Evolutionary conservation across 129 eudicot species (phyloP), one percentile per base, ranked within the genome.

Genomic region (Tanacetum coccineum): DNA sequence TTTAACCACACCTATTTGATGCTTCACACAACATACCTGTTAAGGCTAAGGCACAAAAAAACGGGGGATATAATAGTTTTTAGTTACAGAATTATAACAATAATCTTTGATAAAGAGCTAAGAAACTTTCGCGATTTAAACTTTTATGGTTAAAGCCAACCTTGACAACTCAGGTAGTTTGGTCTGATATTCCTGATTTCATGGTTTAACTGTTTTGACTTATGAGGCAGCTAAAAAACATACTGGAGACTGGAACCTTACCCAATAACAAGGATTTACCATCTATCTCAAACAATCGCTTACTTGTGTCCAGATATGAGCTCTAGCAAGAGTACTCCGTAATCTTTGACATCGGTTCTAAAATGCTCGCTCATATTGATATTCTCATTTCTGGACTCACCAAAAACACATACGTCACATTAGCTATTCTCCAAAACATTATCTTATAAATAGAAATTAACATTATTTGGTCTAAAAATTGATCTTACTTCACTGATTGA

Each of bases 241-340:
- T 7, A 36, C 42, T 15, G 10, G 26, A 70, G 20, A 58, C 26
- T 39, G 11, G 30, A 70, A 11, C 11, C 64, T 73, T 78, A 82
- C 87, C 87, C 87, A 82, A 5, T 78, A 55, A 49, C 70, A 6
- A 78, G 54, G 71, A 66, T 59, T 48, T 72, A 36, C 73, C 75
- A 11, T 75, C 75, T 40, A 70, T 71, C 39, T 71, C 68, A 71
- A 67, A 71, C 54, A 52, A 25, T 28, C 56, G 71, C 20, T 30
- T 62, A 67, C 73, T 67, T 39, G n/a, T 74, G 78, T 48, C 87
- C 87, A 3, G 83, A 22, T 68, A 82, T 74, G 57, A 82, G 83
- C 76, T 82, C 87, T 52, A 82, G 62, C 76, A 82, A 78, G 61
- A 82, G 51, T 11, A 55, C 28, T 18, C 87, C 83, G 28, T 70